Evolutionary conservation across 106 monocot genomes (phyloP), one percentile per base, ranked within the genome.

Genomic region (Acanthochlamys bracteata): DNA sequence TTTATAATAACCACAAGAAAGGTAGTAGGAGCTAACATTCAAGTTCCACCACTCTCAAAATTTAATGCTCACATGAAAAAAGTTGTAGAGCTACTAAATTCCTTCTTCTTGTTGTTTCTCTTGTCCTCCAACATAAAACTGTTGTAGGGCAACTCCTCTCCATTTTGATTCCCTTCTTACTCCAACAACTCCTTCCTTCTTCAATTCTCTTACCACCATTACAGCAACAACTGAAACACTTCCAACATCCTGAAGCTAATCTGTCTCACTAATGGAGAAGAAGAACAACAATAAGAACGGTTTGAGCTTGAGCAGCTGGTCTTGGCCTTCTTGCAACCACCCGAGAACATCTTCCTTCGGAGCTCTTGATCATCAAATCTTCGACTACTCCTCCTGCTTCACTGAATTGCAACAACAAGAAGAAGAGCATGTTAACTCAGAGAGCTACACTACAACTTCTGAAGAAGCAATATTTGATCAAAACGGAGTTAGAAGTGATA

Each of bases 321-420:
- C 59, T 0, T 86, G 75, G 73, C 75, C 85, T 53, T 82, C 78
- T 27, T 82, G 81, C 57, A 81, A 61, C 3, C 63, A 81, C 14
- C 78, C 72, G 10, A 71, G 45, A n/a, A 80, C 74, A 10, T 40
- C 1, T 12, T 75, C 77, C 11, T 71, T 77, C 70, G 25, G 70
- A 39, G 39, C 25, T 15, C 3, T 33, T 33, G 33, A 6, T 33
- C 6, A 1, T 6, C 1, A 33, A 33, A 33, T 33, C 33, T 33
- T 33, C 33, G 33, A 33, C 4, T 33, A 33, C 33, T 6, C 33
- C 33, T 33, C 33, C 33, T 33, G 33, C 33, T 3, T 6, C 33
- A 33, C 33, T 33, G 33, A 33, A 33, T 33, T 33, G 6, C 4
- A 33, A 33, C 4, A 33, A 3, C 33, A 33, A 33, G 33, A 33